A percentile compares a stretch with the other conserved stretches of the same genome.
These are phyloP conservation scores for Phyllosticta citriasiana DNA, from an alignment of 2,329 filamentous ascomycete species.

Conservation along the genomic window DNA sequence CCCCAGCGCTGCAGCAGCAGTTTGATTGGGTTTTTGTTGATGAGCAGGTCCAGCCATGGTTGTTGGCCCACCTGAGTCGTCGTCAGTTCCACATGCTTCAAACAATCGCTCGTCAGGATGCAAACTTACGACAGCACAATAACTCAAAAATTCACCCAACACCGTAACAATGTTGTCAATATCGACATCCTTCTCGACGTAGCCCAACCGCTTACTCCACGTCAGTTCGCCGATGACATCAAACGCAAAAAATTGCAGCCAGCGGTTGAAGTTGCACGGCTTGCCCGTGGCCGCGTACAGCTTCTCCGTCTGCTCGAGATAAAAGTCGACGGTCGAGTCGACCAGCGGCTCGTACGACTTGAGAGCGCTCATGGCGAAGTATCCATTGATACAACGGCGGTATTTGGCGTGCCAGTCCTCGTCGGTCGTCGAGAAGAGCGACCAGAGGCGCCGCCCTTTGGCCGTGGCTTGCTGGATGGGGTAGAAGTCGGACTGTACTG, in stretches of 20 bases:
- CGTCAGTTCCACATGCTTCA: not conserved
- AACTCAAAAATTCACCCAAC: conserved; percentile 54
- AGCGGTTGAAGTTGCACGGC: conserved; percentile 55
- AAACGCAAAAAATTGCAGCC: conserved; percentile 75
- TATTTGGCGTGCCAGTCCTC: conserved; percentile 68
- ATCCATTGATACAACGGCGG: conserved; percentile 63
- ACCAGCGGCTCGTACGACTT: conserved; percentile 75
- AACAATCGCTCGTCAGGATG: not conserved
- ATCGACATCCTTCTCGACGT: conserved; percentile 64
- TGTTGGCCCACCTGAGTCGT: conserved; percentile 57
- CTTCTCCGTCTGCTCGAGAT: conserved; percentile 44
- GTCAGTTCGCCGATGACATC: conserved; percentile 73
- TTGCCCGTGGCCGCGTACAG: conserved; percentile 32
- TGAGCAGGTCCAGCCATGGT: conserved; percentile 56
- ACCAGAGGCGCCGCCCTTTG: conserved; percentile 57
- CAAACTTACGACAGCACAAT: conserved; percentile 54
- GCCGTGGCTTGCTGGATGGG: conserved; percentile 65
- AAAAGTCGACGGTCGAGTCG: conserved; percentile 62
- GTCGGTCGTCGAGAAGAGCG: conserved; percentile 66
- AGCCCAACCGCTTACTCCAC: conserved; percentile 65
- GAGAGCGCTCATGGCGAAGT: conserved; percentile 67
- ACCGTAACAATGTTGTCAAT: conserved; percentile 64
- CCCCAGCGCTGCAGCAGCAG: conserved; percentile 59
- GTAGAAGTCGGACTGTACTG: conserved; percentile 64
- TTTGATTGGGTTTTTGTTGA: conserved; percentile 66